Evolutionary conservation across 768 basidiomycete species (phyloP).

Genomic region (Peribolospora baueri): DNA sequence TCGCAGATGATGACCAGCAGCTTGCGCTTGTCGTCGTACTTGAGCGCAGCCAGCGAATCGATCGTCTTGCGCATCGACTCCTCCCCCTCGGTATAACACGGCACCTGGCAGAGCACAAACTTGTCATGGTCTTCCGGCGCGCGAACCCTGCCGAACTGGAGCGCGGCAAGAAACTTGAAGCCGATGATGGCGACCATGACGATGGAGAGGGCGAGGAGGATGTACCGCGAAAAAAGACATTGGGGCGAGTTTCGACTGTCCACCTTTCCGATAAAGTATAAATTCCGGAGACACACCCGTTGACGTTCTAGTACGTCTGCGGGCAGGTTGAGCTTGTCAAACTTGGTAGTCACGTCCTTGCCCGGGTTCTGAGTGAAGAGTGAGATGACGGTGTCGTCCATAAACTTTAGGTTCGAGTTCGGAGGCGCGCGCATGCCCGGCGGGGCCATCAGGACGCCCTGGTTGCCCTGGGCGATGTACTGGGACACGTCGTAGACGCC

Average conservation of each 20-base stretch:
- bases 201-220: conserved; percentile 64
- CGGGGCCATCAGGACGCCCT: conserved; percentile 15
- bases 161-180: conserved; percentile 81
- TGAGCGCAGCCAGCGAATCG: conserved; percentile 75
- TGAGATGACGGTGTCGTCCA: conserved; percentile 40
- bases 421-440: conserved; percentile 11
- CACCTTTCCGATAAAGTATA: conserved; percentile 74
- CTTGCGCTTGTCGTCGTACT: conserved; percentile 97
- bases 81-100: conserved; percentile 95
- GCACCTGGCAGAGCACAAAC: conserved; percentile 90
- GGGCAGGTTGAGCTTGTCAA: conserved; percentile 41
- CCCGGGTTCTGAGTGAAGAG: conserved; percentile 57
- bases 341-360: conserved; percentile 49
- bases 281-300: conserved; percentile 68
- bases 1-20: conserved; percentile 81
- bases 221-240: conserved; percentile 73
- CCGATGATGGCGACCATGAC: conserved; percentile 88
- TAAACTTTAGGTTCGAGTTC: conserved; percentile 35
- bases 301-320: conserved; percentile 39
- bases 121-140: conserved; percentile 90
- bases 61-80: conserved; percentile 62
- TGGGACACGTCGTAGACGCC: conserved; percentile 65
- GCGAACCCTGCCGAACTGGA: conserved; percentile 53
- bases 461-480: conserved; percentile 41
- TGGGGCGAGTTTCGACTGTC: conserved; percentile 80